phyloP scores from a whole-genome alignment of 495 filamentous ascomycete species.

The Aspergillus diversus region DNA sequence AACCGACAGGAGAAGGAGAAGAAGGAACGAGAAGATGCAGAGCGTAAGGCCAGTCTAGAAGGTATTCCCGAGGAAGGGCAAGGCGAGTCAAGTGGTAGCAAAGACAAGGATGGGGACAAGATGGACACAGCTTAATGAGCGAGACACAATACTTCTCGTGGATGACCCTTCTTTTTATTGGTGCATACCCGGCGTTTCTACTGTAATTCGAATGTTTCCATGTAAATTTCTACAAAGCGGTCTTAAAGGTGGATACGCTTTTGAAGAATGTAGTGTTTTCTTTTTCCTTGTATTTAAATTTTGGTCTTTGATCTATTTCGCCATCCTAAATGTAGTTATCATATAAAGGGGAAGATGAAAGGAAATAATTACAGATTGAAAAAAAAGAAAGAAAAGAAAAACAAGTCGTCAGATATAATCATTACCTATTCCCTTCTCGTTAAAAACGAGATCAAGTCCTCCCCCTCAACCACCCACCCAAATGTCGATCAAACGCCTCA shows the following conservation, averaged over 20 bases:
- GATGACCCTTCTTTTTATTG: constrained; percentile 22
- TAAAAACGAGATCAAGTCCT: constrained; percentile 30
- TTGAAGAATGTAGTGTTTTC: constrained; percentile 14
- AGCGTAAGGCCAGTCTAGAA: constrained; percentile 70
- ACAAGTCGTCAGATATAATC: constrained; percentile 3
- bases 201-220: constrained; percentile 19
- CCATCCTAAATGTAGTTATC: background rate
- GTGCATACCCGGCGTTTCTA: constrained; percentile 54
- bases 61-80: constrained; percentile 83
- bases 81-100: constrained; percentile 68
- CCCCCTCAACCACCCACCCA: constrained; percentile 56
- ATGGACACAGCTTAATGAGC: constrained; percentile 61
- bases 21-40: constrained; percentile 73
- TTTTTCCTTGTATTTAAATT: constrained; percentile 9
- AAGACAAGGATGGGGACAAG: constrained; percentile 77
- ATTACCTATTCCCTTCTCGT: constrained; percentile 3
- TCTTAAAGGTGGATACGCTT: constrained; percentile 18
- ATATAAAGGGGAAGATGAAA: constrained; percentile 12
- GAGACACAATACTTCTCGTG: constrained; percentile 1
- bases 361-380: constrained; percentile 10
- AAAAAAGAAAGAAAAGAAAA: constrained; percentile 7
- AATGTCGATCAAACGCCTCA: constrained; percentile 87
- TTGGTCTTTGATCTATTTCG: constrained; percentile 7
- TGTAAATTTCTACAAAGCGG: constrained; percentile 35
- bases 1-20: constrained; percentile 84